These are phyloP conservation scores for Mycosphaerella sp. DNA, from an alignment of 2,329 filamentous ascomycete genomes.

Conservation along the genomic window DNA sequence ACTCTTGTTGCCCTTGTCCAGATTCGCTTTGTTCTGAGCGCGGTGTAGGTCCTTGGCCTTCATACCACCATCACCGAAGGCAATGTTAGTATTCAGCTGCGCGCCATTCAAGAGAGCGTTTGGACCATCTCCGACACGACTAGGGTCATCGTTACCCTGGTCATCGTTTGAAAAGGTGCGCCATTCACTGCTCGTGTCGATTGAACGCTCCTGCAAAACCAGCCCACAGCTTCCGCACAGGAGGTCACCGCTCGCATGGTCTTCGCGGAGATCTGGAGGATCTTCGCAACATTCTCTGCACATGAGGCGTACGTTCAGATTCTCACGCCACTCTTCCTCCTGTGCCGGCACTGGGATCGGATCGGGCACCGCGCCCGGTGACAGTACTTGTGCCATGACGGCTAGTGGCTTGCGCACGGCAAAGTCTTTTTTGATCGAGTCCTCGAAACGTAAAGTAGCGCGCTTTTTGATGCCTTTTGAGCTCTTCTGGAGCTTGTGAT, in stretches of 20 bases:
- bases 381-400: constrained; percentile 35
- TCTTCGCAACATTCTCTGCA: constrained; percentile 87
- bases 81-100: constrained; percentile 82
- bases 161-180: constrained; percentile 98
- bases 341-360: constrained; percentile 31
- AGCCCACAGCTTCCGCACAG: constrained; percentile 89
- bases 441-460: constrained; percentile 35
- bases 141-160: constrained; percentile 91
- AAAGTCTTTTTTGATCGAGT: constrained; percentile 20
- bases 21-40: constrained; percentile 72
- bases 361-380: constrained; percentile 41
- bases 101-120: constrained; percentile 87
- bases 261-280: constrained; percentile 88
- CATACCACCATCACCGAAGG: constrained; percentile 67
- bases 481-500: constrained; percentile 41
- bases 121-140: constrained; percentile 90
- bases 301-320: constrained; percentile 76
- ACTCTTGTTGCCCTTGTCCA: constrained; percentile 76
- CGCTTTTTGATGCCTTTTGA: constrained; percentile 42
- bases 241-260: constrained; percentile 86
- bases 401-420: constrained; percentile 28
- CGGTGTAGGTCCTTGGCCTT: constrained; percentile 70
- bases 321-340: constrained; percentile 61
- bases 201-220: constrained; percentile 82
- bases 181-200: constrained; percentile 97